Evolutionary conservation across 2,329 filamentous ascomycete genomes (phyloP), one percentile per base, ranked within the genome.

Genomic region (Colletotrichum phormii): DNA sequence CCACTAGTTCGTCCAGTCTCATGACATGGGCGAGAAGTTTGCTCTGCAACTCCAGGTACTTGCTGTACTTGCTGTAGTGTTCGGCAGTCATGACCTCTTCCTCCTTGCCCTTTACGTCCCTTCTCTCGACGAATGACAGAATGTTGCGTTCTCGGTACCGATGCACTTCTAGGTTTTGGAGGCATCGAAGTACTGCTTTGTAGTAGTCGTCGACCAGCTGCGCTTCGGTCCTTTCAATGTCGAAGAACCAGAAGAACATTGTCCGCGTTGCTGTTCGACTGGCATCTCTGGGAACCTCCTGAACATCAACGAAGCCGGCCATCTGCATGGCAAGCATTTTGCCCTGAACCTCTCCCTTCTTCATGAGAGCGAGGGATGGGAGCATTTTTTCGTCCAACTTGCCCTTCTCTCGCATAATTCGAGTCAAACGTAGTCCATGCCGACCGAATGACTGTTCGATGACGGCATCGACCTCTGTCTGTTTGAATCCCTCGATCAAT

Each of bases 351-450:
- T 98, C 94, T 71, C 93, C 91, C 77, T 96, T 94, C 70, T 93
- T 93, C 86, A 98, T 92, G 73, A 99, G 89, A 65, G 93, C 94
- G 68, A 95, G 88, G 62, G 92, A 91, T 49, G 94, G 93, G 13
- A 98, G 87, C 73, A 94, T 92, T 82, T 97, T 97, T 82, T 99
- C 97, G 76, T 98, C 96, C n/a, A 98, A 87, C 79, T 97, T 98
- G 65, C 97, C 97, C 79, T 95, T 95, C 71, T 93, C 92, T 51
- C 93, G 89, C 24, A 99, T 88, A 67, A 98, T 95, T 24, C 95
- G 93, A 24, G 95, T 89, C n/a, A 99, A 86, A 9, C 96, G 93
- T 22, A 96, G 88, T 0, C 95, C 95, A 59, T 93, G 87, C 8
- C 90, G 89, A 8, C 95, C 95, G 77, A 94, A 95, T 2, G 91